Percentiles rank a stretch among this genome's conserved stretches.
phyloP scores from a whole-genome alignment of 371 early-diverging fungal species.

The Mortierella sp. region DNA sequence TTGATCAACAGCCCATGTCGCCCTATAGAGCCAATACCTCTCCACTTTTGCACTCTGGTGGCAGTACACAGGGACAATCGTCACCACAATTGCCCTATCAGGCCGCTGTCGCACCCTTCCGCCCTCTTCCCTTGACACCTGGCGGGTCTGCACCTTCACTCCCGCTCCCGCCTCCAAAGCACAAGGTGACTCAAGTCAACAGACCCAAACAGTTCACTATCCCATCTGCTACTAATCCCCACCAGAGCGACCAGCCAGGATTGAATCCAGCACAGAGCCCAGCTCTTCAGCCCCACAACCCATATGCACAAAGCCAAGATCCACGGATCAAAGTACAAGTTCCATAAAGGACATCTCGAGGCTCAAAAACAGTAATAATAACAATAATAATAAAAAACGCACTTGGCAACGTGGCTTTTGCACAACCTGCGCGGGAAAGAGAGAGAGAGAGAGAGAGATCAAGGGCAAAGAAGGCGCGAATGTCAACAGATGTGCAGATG shows the following conservation, averaged over 20 bases:
- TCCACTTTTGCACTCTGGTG: constrained; percentile 3
- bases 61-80: not conserved
- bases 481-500: no score
- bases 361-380: no score
- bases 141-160: not conserved
- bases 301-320: no score
- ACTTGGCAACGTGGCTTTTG: no score
- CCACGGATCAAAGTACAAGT: no score
- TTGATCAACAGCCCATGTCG: not conserved
- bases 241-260: not conserved
- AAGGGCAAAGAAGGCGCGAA: not conserved
- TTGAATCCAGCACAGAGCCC: not conserved
- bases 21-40: constrained; percentile 20
- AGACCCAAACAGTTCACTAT: constrained; percentile 42
- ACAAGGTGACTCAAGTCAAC: constrained; percentile 31
- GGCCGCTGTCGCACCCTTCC: constrained; percentile 3
- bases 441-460: not conserved
- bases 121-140: constrained; percentile 15
- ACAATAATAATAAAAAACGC: no score
- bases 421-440: not conserved
- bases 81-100: constrained; percentile 8
- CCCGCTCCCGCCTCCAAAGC: constrained; percentile 38
- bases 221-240: not conserved
- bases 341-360: no score
- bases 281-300: constrained; percentile 2